Conservation (phyloP, 2,329 filamentous ascomycete species). For the Escovopsis weberi region DNA sequence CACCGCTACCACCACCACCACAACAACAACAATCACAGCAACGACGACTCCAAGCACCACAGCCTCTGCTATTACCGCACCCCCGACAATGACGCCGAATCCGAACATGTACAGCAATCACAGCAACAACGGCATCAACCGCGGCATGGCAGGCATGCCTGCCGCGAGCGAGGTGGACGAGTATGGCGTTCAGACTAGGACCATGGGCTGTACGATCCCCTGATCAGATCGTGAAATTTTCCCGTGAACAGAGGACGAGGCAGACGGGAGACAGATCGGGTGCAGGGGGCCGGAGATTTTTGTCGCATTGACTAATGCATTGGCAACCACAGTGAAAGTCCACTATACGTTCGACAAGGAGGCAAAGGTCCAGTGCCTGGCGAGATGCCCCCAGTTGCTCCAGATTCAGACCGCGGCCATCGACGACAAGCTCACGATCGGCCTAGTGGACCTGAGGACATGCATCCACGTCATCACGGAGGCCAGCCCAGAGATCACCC, state of each 20-base stretch:
- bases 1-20: too few species aligned
- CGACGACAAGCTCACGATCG: conserved; percentile 69
- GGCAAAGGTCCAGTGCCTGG: conserved; percentile 77
- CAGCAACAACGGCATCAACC: too few species aligned
- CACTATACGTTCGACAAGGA: conserved; percentile 92
- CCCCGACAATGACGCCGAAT: too few species aligned
- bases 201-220: conserved; percentile 49
- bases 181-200: conserved; percentile 40
- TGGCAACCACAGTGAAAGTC: conserved; percentile 59
- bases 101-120: too few species aligned
- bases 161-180: conserved; percentile 22
- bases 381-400: conserved; percentile 66
- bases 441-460: conserved; percentile 71
- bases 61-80: too few species aligned
- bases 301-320: conserved; percentile 3
- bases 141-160: conserved; percentile 5
- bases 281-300: background rate
- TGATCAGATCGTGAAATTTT: conserved; percentile 1
- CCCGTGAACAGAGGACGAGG: too few species aligned
- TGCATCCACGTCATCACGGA: conserved; percentile 71
- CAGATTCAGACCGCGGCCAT: conserved; percentile 67
- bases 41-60: too few species aligned
- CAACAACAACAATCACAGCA: too few species aligned
- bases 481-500: conserved; percentile 68
- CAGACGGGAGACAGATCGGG: too few species aligned